phyloP scores from a whole-genome alignment of 768 basidiomycete species.

The Tubosaeta brunneosetosa region DNA sequence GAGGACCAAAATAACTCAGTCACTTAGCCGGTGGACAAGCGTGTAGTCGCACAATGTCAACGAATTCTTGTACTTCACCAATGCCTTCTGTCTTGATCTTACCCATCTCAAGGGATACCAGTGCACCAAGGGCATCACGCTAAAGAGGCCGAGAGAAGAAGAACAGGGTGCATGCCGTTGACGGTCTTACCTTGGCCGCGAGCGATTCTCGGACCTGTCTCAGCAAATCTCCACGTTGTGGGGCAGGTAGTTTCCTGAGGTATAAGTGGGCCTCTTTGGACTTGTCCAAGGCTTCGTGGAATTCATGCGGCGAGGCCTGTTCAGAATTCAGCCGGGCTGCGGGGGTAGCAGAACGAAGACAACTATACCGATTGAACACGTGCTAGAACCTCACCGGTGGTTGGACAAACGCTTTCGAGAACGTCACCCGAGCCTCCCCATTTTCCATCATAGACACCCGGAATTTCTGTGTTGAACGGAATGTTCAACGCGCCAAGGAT shows the following conservation, averaged over 20 bases:
- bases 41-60: conserved; percentile 67
- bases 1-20: conserved; percentile 7
- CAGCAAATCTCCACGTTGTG: conserved; percentile 82
- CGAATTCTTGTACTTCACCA: conserved; percentile 93
- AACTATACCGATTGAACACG: conserved; percentile 60
- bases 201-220: conserved; percentile 84
- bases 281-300: conserved; percentile 61
- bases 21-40: background rate
- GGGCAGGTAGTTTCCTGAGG: conserved; percentile 79
- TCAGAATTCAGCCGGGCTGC: conserved; percentile 10
- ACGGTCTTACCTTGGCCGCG: conserved; percentile 56
- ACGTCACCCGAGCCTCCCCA: conserved; percentile 77
- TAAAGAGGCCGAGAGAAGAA: conserved; percentile 28
- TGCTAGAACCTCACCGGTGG: conserved; percentile 83
- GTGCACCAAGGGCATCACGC: conserved; percentile 74
- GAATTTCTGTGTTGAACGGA: conserved; percentile 47
- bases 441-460: conserved; percentile 77
- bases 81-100: conserved; percentile 87
- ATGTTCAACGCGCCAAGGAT: conserved; percentile 66
- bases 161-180: background rate
- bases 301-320: conserved; percentile 68
- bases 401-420: conserved; percentile 70
- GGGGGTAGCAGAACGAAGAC: background rate
- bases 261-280: conserved; percentile 67
- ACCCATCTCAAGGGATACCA: conserved; percentile 87